phyloP scores from a whole-genome alignment of 2,329 filamentous ascomycete species.

The Didymella lethalis region DNA sequence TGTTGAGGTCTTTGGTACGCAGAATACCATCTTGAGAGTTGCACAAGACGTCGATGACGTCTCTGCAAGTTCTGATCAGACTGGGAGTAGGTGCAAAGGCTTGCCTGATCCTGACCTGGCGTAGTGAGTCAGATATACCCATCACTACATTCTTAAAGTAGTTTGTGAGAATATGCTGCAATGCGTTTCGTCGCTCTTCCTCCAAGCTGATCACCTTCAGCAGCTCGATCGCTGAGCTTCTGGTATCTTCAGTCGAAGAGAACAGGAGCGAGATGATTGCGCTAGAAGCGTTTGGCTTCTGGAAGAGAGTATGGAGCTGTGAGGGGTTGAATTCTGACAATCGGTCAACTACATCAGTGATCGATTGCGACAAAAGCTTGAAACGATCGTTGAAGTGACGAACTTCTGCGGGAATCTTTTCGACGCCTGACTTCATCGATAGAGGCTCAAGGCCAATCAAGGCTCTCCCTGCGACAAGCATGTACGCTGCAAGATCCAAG shows the following conservation, averaged over 20 bases:
- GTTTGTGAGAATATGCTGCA: conserved; percentile 66
- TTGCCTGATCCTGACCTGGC: conserved; percentile 63
- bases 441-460: conserved; percentile 81
- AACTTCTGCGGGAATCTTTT: conserved; percentile 62
- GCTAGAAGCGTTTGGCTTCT: conserved; percentile 71
- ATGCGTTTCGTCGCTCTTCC: conserved; percentile 66
- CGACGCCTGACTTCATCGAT: conserved; percentile 47
- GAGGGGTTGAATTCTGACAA: conserved; percentile 77
- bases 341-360: conserved; percentile 78
- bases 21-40: conserved; percentile 69
- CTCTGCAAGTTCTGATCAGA: conserved; percentile 67
- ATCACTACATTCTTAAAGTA: conserved; percentile 65
- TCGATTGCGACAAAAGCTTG: conserved; percentile 65
- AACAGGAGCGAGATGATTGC: conserved; percentile 81
- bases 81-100: conserved; percentile 67
- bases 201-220: conserved; percentile 83
- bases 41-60: conserved; percentile 70
- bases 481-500: conserved; percentile 75
- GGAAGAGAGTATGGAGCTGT: conserved; percentile 74
- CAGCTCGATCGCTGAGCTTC: conserved; percentile 80
- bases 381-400: conserved; percentile 81
- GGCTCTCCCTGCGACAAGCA: conserved; percentile 73
- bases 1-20: conserved; percentile 64
- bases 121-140: conserved; percentile 64
- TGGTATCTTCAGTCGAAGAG: conserved; percentile 79